Base-by-base conservation (phyloP, 805 yeast genomes). In the Saccharomycopsis oosterbeekiorum region DNA sequence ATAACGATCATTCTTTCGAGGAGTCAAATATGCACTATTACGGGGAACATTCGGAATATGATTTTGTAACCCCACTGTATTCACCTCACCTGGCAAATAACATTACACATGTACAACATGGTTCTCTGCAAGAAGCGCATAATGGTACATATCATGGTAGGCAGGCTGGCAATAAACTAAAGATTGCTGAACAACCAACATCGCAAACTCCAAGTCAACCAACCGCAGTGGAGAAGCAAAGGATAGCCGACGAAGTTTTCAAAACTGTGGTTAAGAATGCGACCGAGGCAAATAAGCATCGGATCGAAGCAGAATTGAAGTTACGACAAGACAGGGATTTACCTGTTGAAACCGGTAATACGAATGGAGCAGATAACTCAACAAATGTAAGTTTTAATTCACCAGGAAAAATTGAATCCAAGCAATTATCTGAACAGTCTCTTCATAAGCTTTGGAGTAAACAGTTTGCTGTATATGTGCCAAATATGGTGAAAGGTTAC, bases 401-500 rank as follows among this genome's bases (percentile, higher is more conserved):
- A 5, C 41, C 41, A 17, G 39, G 34, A 47, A 56, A 21, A n/a
- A 15, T n/a, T 12, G 21, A 24, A 24, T 29, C 57, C 42, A 69
- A 53, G 73, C 70, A 57, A 70, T 67, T 60, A 67, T 68, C n/a
- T 19, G 19, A 40, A 4, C 59, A 26, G 14, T 47, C 53, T 24
- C 26, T 36, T 12, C 12, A 53, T 6, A 61, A 57, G 53, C 57
- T 58, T 47, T 77, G 80, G 80, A 69, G 69, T 51, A 70, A 66
- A 36, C 71, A 70, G 56, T 83, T 93, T 70, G 97, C 97, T 1
- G 73, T 78, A 15, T 77, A 82, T 66, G 88, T 93, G 11, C 97
- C 97, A 10, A 90, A 91, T 68, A 72, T 88, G 68, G 77, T 92
- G 60, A 84, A 84, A 65, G 82, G 81, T 66, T 83, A 86, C 70